Conservation (phyloP, 2,329 filamentous ascomycete genomes). For the Tympanopsis confertula region DNA sequence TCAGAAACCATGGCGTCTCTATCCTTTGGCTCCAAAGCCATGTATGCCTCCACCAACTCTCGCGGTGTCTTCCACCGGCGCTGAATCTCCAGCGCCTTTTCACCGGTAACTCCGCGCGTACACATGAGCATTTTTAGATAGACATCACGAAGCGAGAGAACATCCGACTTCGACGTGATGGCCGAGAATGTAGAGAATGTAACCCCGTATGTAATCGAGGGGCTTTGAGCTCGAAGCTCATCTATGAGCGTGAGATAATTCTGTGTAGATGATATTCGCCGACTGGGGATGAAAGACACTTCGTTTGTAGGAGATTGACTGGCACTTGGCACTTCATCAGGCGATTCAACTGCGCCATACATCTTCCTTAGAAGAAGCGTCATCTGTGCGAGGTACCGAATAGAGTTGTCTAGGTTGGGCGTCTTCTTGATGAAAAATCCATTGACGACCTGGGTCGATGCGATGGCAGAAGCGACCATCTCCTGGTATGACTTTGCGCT, state of each 20-base stretch:
- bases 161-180: constrained; percentile 64
- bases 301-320: constrained; percentile 28
- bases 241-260: constrained; percentile 56
- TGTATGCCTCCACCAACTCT: constrained; percentile 60
- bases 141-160: constrained; percentile 61
- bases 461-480: constrained; percentile 60
- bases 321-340: too few relatives aligned
- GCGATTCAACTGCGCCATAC: constrained; percentile 40
- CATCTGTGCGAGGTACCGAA: constrained; percentile 63
- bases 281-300: constrained; percentile 51
- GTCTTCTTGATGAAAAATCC: constrained; percentile 72
- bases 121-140: constrained; percentile 83
- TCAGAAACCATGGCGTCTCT: constrained; percentile 45
- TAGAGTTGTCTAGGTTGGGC: constrained; percentile 64
- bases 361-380: constrained; percentile 54
- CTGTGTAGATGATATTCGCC: constrained; percentile 41
- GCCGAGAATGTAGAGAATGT: constrained; percentile 63
- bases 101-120: constrained; percentile 61
- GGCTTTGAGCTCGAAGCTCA: constrained; percentile 41
- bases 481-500: constrained; percentile 46
- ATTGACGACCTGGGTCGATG: constrained; percentile 67
- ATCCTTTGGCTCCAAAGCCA: constrained; percentile 35
- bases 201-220: constrained; percentile 42
- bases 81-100: constrained; percentile 72
- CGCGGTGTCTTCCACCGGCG: constrained; percentile 65